Evolutionary conservation across 805 yeast species (phyloP).

Genomic region (Candida boidinii): DNA sequence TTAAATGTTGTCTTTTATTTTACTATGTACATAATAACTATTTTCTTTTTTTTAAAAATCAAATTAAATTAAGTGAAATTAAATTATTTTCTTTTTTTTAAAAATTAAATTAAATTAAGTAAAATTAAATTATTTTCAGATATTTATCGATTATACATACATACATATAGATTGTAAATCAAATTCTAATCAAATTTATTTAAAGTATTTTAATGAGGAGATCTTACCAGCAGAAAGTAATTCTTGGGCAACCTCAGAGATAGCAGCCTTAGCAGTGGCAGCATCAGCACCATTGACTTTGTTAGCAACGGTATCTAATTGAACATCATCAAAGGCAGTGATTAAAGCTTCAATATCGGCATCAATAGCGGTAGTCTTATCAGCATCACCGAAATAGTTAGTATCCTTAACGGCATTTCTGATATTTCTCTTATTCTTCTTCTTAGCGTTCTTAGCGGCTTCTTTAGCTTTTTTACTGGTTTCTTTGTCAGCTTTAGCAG

Average conservation of each 20-base stretch:
- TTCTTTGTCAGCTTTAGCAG: slow-evolving; percentile 49
- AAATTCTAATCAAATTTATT: too few relatives aligned
- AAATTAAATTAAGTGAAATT: too few relatives aligned
- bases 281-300: slow-evolving; percentile 53
- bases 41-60: too few relatives aligned
- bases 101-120: too few relatives aligned
- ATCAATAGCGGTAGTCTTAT: slow-evolving; percentile 57
- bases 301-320: slow-evolving; percentile 66
- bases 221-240: slow-evolving; percentile 46
- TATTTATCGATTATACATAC: too few relatives aligned
- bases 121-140: too few relatives aligned
- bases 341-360: slow-evolving; percentile 73
- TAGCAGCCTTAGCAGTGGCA: slow-evolving; percentile 48
- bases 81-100: too few relatives aligned
- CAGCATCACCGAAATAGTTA: slow-evolving; percentile 77
- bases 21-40: too few relatives aligned
- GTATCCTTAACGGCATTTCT: slow-evolving; percentile 78
- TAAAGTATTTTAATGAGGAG: slow-evolving; percentile 23
- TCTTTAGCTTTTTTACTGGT: slow-evolving; percentile 79
- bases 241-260: slow-evolving; percentile 46
- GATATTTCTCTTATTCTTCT: slow-evolving; percentile 58
- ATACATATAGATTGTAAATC: too few relatives aligned
- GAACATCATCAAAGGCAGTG: slow-evolving; percentile 72
- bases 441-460: slow-evolving; percentile 94
- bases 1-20: too few relatives aligned